Conservation (phyloP, 805 yeast genomes). For the Candida tibetensis region DNA sequence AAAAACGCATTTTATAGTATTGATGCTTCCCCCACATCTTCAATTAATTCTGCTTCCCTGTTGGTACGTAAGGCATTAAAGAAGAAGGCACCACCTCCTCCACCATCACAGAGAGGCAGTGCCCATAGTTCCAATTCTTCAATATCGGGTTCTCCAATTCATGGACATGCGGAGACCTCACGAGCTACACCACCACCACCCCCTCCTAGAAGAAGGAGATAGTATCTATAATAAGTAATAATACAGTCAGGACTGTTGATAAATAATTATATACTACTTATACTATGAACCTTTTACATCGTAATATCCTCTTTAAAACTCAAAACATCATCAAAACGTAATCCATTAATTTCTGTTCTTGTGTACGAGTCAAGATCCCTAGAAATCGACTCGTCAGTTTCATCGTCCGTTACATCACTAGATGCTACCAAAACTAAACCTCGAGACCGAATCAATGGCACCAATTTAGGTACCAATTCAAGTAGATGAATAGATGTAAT, state of each 20-base stretch:
- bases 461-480: constrained; percentile 68
- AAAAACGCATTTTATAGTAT: constrained; percentile 6
- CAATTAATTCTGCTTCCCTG: constrained; percentile 18
- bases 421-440: constrained; percentile 85
- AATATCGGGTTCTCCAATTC: background rate
- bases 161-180: background rate
- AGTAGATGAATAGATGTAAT: constrained; percentile 72
- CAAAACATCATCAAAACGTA: constrained; percentile 59
- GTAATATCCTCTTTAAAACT: constrained; percentile 59
- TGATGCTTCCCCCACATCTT: constrained; percentile 15
- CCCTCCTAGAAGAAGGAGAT: constrained; percentile 31
- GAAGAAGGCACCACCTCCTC: constrained; percentile 43
- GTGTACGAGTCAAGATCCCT: constrained; percentile 37
- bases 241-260: background rate
- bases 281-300: constrained; percentile 18
- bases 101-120: constrained; percentile 20
- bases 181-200: constrained; percentile 32
- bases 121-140: background rate
- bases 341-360: constrained; percentile 59
- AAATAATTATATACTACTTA: constrained; percentile 1
- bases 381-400: constrained; percentile 21
- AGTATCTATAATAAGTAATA: too few relatives aligned
- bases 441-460: constrained; percentile 69
- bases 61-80: constrained; percentile 27
- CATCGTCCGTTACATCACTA: constrained; percentile 34